A percentile compares a stretch with the other conserved stretches of the same genome.
Conservation (phyloP, 176 grass and related monocot species). For the Oryza coarctata region DNA sequence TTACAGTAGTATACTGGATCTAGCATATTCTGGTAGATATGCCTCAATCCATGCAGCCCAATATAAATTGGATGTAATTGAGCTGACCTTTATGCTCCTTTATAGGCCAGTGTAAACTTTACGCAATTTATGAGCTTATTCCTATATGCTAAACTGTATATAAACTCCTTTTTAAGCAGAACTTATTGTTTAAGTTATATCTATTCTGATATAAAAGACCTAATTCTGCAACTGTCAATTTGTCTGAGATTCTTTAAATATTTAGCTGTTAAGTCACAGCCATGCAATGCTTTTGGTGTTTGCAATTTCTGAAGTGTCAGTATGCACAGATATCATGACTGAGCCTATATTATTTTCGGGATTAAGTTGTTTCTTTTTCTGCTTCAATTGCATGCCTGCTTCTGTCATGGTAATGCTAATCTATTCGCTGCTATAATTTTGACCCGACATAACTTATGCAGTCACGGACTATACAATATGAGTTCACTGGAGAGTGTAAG, state of each 20-base stretch:
- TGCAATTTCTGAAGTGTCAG: not conserved
- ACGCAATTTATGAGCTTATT: not conserved
- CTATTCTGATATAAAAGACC: not conserved
- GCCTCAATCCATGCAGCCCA: not conserved
- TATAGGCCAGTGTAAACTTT: not conserved
- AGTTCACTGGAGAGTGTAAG: conserved; percentile 51
- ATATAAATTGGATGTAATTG: not conserved
- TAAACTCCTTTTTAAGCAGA: not conserved
- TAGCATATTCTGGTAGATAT: no score
- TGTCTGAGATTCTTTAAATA: not conserved
- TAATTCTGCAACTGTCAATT: not conserved
- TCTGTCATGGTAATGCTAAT: not conserved
- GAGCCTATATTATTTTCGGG: not conserved
- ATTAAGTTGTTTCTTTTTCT: not conserved
- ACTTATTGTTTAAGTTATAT: not conserved
- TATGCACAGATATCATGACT: not conserved
- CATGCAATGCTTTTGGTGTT: not conserved
- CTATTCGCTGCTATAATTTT: not conserved
- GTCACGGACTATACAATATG: conserved; percentile 47
- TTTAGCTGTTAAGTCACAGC: not conserved
- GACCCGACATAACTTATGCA: not conserved
- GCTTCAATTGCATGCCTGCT: not conserved
- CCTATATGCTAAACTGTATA: not conserved
- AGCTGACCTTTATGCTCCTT: not conserved
- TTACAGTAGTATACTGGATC: not conserved